These are phyloP conservation scores for Aspergillus sp. DNA, from an alignment of 2,329 filamentous ascomycete genomes.

Conservation along the genomic window DNA sequence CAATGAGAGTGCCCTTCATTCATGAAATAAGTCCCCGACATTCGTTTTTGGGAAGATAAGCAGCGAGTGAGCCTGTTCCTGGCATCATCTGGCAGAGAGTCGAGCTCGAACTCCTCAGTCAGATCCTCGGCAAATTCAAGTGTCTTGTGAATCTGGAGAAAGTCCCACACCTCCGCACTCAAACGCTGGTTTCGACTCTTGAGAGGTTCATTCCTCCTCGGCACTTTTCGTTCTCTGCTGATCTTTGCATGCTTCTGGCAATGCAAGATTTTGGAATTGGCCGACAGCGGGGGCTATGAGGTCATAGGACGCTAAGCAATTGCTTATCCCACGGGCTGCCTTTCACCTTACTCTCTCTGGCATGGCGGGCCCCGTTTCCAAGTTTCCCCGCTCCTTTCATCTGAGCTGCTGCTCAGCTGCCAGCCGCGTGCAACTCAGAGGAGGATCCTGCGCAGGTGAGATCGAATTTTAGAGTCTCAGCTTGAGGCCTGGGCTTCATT, in stretches of 20 bases:
- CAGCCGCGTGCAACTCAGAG: not conserved
- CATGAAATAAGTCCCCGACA: not conserved
- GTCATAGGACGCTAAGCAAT: slow-evolving; percentile 7
- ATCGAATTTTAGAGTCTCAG: not conserved
- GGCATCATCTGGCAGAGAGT: not conserved
- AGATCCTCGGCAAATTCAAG: not conserved
- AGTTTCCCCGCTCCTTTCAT: slow-evolving; percentile 8
- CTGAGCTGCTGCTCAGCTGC: not conserved
- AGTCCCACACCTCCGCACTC: not conserved
- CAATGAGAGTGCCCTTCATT: not conserved
- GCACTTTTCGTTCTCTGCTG: not conserved
- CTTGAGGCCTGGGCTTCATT: not conserved
- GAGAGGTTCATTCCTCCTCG: not conserved
- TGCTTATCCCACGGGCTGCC: not conserved
- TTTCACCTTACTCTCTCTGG: not conserved
- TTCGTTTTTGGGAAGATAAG: not conserved
- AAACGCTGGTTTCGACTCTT: not conserved
- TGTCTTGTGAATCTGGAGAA: not conserved
- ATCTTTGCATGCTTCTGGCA: not conserved
- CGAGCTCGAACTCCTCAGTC: not conserved
- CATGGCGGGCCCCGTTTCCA: slow-evolving; percentile 1
- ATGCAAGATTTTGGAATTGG: not conserved
- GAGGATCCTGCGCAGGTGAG: not conserved
- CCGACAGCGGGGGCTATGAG: not conserved
- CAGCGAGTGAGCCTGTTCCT: not conserved